Evolutionary conservation across 2,329 filamentous ascomycete genomes (phyloP), one percentile per base, ranked within the genome.

Genomic region (Paraphoma sp.): DNA sequence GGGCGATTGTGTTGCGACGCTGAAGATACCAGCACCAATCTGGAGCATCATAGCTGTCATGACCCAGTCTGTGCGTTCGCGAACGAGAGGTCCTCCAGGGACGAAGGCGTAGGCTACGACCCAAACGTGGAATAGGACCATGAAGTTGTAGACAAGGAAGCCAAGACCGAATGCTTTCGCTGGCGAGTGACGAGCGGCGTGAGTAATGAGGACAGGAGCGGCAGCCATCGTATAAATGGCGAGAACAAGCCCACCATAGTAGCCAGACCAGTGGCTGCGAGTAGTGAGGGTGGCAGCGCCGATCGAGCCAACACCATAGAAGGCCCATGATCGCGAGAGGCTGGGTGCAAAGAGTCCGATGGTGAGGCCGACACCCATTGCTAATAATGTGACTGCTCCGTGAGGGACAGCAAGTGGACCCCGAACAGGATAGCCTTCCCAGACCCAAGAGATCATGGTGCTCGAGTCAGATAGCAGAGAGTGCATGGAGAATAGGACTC

Each of bases 111-210:
- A 99, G 2, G 95, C 95, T 10, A 99, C 95, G 36, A 97, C 91
- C 95, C 95, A 99, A 53, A 97, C 93, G 72, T 98, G 94, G 82
- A 97, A 97, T n/a, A 99, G 85, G 4, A 97, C 89, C 80, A 98
- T 80, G 69, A 98, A 84, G 77, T 98, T 97, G 82, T 98, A 99
- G 47, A 96, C 77, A 50, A 97, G 79, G 80, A 97, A 97, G 4
- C 91, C 94, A 12, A 96, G 74, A 2, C 94, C 95, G 73, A 99
- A 99, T 0, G 91, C 92, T 28, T 84, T 83, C 5, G 88, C 91
- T 0, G 93, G 93, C 49, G 83, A 89, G 74, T 91, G 90, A 70
- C 89, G 89, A 28, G 91, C 85, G 28, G 92, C 93, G 50, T 90
- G 89, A 12, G 83, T 82, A 58, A 99, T 86, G 42, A 99, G 78